Base-by-base conservation (phyloP, 148 eudicot species). In the Persicaria maculosa region DNA sequence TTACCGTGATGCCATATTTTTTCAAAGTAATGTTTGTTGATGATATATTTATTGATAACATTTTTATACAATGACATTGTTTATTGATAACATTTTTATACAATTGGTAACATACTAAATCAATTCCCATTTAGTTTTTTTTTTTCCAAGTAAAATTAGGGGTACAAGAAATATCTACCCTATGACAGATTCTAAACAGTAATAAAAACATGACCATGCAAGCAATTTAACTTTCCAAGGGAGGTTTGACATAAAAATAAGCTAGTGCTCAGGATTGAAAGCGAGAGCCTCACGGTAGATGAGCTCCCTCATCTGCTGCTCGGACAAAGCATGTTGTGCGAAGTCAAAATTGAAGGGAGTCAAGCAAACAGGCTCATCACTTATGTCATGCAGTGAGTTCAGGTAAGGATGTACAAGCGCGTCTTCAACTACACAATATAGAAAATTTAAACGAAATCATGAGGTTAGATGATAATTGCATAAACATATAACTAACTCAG, bases 271-370 rank as follows among this genome's bases (percentile, higher is more conserved):
- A 1, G 98, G 97, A 77, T 93, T 93, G 73, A 91, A 93, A 48
- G 97, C 98, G 48, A 93, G 89, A 74, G 91, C 91, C 81, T 93
- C 97, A 47, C 90, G 85, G 77, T 91, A 91, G 76, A 93, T 93
- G 43, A 91, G 85, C 83, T 93, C 98, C 82, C 87, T 93, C 98
- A 93, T 93, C 77, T 91, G 95, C 77, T 93, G 95, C 82, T 93
- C 97, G 0, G 89, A 76, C 73, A 91, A 77, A 44, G 97, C 93
- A 54, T 91, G 95, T 76, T 91, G 95, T 74, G 91, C 98, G 77
- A 93, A 93, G 79, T 93, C 95, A 7, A 92, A 85, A 82, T 78
- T 90, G 77, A 92, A 90, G 47, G 97, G 96, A 50, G 86, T 86
- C 87, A 77, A 74, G 85, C 97, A 90, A 44, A 78, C 73, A 52